These are phyloP conservation scores for Amanita phalloides DNA, from an alignment of 768 basidiomycete species.

Conservation along the genomic window DNA sequence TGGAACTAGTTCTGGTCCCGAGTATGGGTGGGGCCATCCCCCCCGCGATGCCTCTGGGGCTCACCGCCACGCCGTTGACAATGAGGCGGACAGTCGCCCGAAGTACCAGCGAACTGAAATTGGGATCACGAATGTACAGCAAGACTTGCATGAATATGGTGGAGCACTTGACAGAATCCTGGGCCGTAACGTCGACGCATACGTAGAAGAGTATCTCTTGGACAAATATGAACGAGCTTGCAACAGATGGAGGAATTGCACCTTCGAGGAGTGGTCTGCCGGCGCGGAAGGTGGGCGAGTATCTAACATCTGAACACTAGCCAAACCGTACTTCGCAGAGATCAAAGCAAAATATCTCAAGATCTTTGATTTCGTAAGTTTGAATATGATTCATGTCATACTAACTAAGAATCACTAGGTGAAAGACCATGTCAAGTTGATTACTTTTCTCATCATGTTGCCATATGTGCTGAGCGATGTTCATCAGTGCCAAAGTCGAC, in stretches of 20 bases:
- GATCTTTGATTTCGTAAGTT: conserved; percentile 40
- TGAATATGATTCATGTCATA: background rate
- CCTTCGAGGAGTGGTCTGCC: conserved; percentile 36
- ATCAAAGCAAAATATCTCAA: conserved; percentile 16
- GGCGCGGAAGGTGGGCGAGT: conserved; percentile 36
- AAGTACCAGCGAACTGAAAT: background rate
- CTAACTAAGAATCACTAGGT: conserved; percentile 16
- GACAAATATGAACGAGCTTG: conserved; percentile 12
- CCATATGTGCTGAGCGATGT: conserved; percentile 9
- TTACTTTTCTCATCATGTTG: background rate
- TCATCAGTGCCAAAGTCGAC: conserved; percentile 31
- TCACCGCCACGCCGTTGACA: background rate
- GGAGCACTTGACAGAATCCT: conserved; percentile 23
- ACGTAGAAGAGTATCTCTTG: conserved; percentile 24
- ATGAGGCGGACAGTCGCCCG: background rate
- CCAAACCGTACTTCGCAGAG: conserved; percentile 21
- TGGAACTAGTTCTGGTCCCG: background rate
- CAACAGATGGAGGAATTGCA: conserved; percentile 39
- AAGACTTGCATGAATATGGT: background rate
- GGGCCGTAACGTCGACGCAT: conserved; percentile 31
- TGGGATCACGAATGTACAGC: background rate
- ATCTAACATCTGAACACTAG: background rate
- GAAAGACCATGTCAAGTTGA: conserved; percentile 39
- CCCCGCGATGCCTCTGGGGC: background rate
- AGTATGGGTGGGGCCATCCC: conserved; percentile 1